Conservation (phyloP, 2,329 filamentous ascomycete genomes). For the Calonectria hawksworthii region DNA sequence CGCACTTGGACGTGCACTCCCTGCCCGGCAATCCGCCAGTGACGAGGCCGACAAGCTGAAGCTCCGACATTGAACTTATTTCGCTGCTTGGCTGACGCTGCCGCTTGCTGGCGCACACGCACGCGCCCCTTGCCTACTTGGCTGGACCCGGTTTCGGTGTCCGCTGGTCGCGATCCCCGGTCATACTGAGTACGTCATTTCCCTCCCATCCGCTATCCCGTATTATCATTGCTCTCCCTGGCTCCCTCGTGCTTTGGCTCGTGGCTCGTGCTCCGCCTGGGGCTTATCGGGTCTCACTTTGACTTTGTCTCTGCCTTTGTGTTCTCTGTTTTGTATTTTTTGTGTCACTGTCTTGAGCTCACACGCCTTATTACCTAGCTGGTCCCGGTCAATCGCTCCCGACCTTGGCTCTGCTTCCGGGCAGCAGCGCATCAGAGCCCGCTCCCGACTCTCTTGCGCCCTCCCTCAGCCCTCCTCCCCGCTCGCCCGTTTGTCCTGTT, state of each 20-base stretch:
- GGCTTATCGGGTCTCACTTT: constrained; percentile 14
- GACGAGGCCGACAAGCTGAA: neutral
- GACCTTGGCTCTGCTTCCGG: constrained; percentile 8
- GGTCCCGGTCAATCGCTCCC: neutral
- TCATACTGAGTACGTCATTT: constrained; percentile 19
- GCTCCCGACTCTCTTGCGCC: constrained; percentile 9
- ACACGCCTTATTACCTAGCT: constrained; percentile 26
- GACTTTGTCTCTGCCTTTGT: constrained; percentile 6
- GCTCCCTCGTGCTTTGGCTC: constrained; percentile 9
- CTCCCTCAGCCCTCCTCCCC: constrained; percentile 17
- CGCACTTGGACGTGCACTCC: neutral
- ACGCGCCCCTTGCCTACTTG: constrained; percentile 5
- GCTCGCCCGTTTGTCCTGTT: constrained; percentile 19
- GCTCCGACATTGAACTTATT: neutral
- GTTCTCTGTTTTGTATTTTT: constrained; percentile 11
- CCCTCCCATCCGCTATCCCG: neutral
- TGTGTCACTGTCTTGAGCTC: constrained; percentile 18
- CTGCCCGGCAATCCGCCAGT: neutral
- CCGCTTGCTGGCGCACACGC: neutral
- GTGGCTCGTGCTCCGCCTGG: constrained; percentile 5
- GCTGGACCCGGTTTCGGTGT: constrained; percentile 19
- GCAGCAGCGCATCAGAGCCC: constrained; percentile 12
- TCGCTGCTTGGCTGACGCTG: neutral
- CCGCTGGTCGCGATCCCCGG: constrained; percentile 7
- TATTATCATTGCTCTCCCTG: neutral